A percentile compares a stretch with the other conserved stretches of the same genome.
These are phyloP conservation scores for Aspergillus diversus DNA, from an alignment of 495 filamentous ascomycete species.

Conservation along the genomic window DNA sequence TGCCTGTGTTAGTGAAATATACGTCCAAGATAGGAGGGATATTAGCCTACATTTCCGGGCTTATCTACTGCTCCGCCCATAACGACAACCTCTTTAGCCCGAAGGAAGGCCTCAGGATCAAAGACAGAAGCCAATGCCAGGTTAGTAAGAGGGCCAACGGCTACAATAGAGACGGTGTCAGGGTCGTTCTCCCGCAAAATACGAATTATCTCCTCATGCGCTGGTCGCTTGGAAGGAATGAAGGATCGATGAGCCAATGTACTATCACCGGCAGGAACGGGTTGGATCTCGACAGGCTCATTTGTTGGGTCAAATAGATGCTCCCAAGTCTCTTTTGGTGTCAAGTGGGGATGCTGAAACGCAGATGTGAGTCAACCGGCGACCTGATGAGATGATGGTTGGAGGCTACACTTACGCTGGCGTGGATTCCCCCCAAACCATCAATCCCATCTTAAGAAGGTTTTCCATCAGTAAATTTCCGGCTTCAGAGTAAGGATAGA, in stretches of 20 bases:
- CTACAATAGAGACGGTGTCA: conserved; percentile 86
- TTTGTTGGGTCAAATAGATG: conserved; percentile 67
- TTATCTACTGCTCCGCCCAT: conserved; percentile 90
- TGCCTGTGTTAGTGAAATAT: conserved; percentile 10
- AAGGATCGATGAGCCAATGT: conserved; percentile 56
- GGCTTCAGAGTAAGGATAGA: background rate
- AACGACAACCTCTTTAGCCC: conserved; percentile 87
- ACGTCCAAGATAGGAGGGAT: background rate
- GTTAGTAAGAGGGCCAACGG: conserved; percentile 89
- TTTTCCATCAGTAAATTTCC: conserved; percentile 17
- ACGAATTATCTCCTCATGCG: conserved; percentile 84
- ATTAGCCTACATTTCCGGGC: conserved; percentile 69
- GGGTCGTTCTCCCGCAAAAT: conserved; percentile 75
- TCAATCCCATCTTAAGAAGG: conserved; percentile 75
- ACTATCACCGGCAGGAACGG: conserved; percentile 35
- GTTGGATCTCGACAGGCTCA: conserved; percentile 41
- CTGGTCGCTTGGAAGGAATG: conserved; percentile 67
- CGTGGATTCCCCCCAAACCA: conserved; percentile 89
- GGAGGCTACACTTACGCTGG: conserved; percentile 56
- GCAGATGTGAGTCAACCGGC: background rate
- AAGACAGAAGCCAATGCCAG: conserved; percentile 83
- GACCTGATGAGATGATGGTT: background rate
- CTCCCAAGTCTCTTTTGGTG: conserved; percentile 82
- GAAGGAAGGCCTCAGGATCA: conserved; percentile 84
- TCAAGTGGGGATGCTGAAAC: conserved; percentile 78